Base-by-base conservation (phyloP, 805 yeast species). In the Saturnispora dispora region DNA sequence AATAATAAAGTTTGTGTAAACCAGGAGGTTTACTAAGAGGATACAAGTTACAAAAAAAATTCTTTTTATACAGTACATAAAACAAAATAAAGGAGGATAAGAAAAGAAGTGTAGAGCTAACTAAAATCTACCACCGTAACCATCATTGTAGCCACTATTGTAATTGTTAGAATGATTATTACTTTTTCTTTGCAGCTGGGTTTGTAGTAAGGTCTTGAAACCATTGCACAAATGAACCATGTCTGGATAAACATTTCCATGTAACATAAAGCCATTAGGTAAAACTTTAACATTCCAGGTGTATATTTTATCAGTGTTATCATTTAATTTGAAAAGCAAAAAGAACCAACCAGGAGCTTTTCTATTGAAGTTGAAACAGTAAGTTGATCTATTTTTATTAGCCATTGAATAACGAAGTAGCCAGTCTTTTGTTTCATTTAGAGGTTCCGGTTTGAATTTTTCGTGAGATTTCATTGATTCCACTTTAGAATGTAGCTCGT, bases 321-420 rank as follows among this genome's bases (percentile, higher is more conserved):
- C 69, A 61, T 77, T 86, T 39, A 89, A 82, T 70, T 91, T 91
- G 75, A 91, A 91, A 68, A 90, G 77, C 53, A 93, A 71, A 60
- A 80, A 74, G 66, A 93, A 89, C 81, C 91, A 88, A n/a, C 99
- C 98, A 2, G 99, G 96, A 41, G 83, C 80, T 60, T 82, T 85
- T 66, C 86, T 87, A 67, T 95, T 95, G 66, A 81, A 83, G 63
- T 96, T 86, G 72, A 90, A 93, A 41, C 88, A 88, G 64, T 93
- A 93, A 15, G 88, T 88, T 53, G 95, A 85, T 69, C 89, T 83
- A 61, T 83, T 83, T 43, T 95, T 93, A 62, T 90, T 89, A 30
- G 96, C 97, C 60, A 81, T 83, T 2, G 96, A 85, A 65, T 88
- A 93, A 32, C 91, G 82, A 54, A 87, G 85, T 58, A 93, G 77